These are phyloP conservation scores for Ceratocystis cubensis DNA, from an alignment of 2,329 filamentous ascomycete species.

Conservation along the genomic window DNA sequence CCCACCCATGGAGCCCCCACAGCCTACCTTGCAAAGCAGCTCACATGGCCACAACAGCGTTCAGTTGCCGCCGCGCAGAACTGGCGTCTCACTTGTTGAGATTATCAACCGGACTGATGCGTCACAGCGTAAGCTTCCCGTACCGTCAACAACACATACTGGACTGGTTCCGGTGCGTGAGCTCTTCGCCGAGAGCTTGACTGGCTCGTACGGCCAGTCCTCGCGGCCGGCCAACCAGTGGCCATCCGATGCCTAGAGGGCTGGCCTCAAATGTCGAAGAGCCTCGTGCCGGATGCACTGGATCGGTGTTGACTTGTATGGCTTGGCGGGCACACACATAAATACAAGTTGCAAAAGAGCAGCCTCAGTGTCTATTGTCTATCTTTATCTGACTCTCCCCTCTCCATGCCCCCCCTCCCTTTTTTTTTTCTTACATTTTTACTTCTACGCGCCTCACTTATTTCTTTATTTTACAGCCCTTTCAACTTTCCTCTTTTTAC, in stretches of 20 bases:
- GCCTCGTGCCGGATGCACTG: neutral
- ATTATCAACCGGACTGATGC: conserved; percentile 86
- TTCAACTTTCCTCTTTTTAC: neutral
- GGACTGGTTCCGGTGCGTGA: conserved; percentile 73
- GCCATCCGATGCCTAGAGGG: neutral
- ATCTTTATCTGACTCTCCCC: conserved; percentile 6
- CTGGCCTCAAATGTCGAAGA: neutral
- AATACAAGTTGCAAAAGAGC: neutral
- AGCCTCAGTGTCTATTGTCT: neutral
- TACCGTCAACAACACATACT: conserved; percentile 60
- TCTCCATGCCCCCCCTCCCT: neutral
- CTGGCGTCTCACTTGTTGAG: conserved; percentile 72
- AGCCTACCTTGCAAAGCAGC: conserved; percentile 32
- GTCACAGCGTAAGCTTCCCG: conserved; percentile 77
- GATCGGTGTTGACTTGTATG: neutral
- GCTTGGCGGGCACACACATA: neutral
- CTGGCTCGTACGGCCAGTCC: neutral
- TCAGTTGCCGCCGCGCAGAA: conserved; percentile 36
- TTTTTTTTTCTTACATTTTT: neutral
- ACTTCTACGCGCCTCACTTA: neutral
- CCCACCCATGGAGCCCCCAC: conserved; percentile 43
- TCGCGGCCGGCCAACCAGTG: neutral
- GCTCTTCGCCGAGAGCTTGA: conserved; percentile 47
- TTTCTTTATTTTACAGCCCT: neutral
- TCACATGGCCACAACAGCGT: conserved; percentile 31